Conservation (phyloP, 495 filamentous ascomycete genomes). For the Oidiodendron maius region DNA sequence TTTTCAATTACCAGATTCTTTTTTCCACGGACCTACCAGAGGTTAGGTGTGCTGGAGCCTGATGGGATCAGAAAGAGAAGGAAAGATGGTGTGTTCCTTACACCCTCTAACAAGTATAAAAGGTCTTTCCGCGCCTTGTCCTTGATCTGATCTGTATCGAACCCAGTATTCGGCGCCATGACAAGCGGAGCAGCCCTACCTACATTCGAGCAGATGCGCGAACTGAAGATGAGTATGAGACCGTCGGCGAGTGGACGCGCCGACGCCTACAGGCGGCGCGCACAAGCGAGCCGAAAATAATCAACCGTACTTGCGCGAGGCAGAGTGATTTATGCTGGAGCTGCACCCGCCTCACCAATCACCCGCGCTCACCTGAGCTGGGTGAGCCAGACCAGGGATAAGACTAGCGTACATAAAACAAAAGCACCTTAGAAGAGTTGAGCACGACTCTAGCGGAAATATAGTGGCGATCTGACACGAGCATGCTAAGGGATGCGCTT, state of each 20-base stretch:
- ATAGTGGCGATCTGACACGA: no score
- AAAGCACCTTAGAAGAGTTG: no score
- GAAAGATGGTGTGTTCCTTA: conserved; percentile 54
- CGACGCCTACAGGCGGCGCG: background rate
- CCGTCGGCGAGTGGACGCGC: background rate
- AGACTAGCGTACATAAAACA: no score
- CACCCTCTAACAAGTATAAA: conserved; percentile 80
- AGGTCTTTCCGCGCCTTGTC: conserved; percentile 82
- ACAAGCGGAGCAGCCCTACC: conserved; percentile 28
- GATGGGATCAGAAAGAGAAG: conserved; percentile 6
- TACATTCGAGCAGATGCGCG: conserved; percentile 18
- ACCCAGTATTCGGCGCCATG: conserved; percentile 64
- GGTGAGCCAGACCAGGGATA: no score
- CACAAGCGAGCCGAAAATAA: conserved; percentile 5
- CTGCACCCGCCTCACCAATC: no score
- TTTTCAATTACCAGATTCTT: conserved; percentile 96
- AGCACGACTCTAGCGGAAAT: no score
- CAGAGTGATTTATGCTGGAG: no score
- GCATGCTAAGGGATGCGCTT: no score
- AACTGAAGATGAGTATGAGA: background rate
- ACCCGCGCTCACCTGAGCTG: no score
- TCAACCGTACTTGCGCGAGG: no score
- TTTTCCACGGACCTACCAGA: conserved; percentile 84
- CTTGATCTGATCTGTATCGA: conserved; percentile 74
- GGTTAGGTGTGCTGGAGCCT: background rate